Percentiles rank a stretch among this genome's conserved stretches.
These are phyloP conservation scores for Lactarius sanguifluus DNA, from an alignment of 768 basidiomycete genomes.

Conservation along the genomic window DNA sequence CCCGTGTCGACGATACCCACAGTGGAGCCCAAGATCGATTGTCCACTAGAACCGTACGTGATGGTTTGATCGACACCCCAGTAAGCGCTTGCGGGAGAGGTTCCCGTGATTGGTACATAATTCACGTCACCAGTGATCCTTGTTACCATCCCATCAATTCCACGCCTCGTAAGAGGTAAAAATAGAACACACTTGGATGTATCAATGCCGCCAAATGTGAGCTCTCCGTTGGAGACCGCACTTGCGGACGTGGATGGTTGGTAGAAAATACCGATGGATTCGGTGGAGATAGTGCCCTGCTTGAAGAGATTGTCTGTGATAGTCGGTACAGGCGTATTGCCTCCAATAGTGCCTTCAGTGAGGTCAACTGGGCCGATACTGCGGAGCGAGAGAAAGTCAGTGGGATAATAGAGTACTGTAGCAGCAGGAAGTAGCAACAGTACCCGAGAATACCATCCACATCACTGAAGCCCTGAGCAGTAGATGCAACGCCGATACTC, in stretches of 20 bases:
- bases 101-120: constrained; percentile 44
- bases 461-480: constrained; percentile 33
- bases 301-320: constrained; percentile 57
- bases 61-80: constrained; percentile 52
- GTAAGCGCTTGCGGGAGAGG: constrained; percentile 48
- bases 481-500: constrained; percentile 40
- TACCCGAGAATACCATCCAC: constrained; percentile 55
- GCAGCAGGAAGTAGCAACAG: not conserved
- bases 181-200: constrained; percentile 38
- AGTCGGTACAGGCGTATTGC: constrained; percentile 46
- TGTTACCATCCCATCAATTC: not conserved
- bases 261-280: constrained; percentile 54
- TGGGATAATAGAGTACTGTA: not conserved
- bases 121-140: constrained; percentile 39
- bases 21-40: constrained; percentile 38
- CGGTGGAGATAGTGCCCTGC: constrained; percentile 46
- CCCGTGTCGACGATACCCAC: constrained; percentile 55
- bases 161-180: constrained; percentile 27
- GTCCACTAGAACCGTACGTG: constrained; percentile 37
- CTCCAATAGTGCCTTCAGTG: constrained; percentile 45
- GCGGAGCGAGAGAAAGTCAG: constrained; percentile 10
- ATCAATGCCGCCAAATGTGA: constrained; percentile 57
- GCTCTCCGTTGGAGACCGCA: constrained; percentile 48
- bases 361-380: constrained; percentile 55
- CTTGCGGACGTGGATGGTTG: constrained; percentile 43